Percentiles rank a stretch among this genome's conserved stretches.
These are phyloP conservation scores for Discostella pseudostelligera DNA, from an alignment of 108 stramenopile species.

Conservation along the genomic window DNA sequence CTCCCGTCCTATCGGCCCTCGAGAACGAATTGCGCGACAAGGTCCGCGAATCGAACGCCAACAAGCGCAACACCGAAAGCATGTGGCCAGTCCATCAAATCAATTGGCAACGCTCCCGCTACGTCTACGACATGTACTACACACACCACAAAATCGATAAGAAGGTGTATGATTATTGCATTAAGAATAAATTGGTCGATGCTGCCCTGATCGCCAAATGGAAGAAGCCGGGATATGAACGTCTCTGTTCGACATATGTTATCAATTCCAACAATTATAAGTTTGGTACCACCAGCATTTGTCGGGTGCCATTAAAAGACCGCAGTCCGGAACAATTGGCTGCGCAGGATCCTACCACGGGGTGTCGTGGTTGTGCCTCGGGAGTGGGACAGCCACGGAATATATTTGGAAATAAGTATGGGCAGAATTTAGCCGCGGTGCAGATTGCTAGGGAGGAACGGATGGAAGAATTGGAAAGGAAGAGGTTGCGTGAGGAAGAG, in stretches of 20 bases:
- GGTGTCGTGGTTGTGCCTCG: conserved; percentile 97
- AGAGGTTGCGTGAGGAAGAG: conserved; percentile 28
- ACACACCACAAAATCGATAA: conserved; percentile 85
- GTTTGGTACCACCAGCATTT: conserved; percentile 97
- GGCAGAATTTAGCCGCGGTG: conserved; percentile 97
- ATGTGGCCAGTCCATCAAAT: conserved; percentile 99
- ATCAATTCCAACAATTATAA: conserved; percentile 99
- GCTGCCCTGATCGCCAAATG: conserved; percentile 98
- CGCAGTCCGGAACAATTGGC: conserved; percentile 59
- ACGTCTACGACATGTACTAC: conserved; percentile 99
- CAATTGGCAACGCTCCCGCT: conserved; percentile 98
- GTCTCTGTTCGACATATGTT: conserved; percentile 97
- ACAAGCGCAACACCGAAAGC: conserved; percentile 96
- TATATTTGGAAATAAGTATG: conserved; percentile 99
- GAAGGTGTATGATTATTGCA: conserved; percentile 97
- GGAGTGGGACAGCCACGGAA: conserved; percentile 90
- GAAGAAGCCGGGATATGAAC: conserved; percentile 99
- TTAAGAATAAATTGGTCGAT: conserved; percentile 95
- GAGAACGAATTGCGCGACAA: conserved; percentile 97
- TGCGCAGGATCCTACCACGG: conserved; percentile 91
- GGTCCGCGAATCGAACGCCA: conserved; percentile 95
- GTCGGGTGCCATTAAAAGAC: conserved; percentile 89
- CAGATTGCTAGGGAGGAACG: conserved; percentile 90
- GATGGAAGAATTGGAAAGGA: conserved; percentile 55
- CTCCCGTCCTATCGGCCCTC: conserved; percentile 94